Conservation (phyloP, 1,139 yeast genomes). For the Kazachstania sp. region DNA sequence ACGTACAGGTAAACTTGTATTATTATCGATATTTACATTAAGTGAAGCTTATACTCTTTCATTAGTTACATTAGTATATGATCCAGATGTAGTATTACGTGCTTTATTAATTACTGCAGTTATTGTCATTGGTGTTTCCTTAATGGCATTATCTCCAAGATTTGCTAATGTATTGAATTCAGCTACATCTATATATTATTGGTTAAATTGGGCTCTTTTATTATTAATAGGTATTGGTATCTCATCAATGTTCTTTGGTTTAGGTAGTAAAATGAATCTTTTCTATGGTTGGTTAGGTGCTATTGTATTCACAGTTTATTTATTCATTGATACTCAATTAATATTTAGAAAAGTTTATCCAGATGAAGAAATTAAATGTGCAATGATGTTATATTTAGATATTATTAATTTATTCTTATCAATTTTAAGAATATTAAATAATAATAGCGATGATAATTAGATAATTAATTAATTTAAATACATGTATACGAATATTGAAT, state of each 20-base stretch:
- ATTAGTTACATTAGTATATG: slow-evolving; percentile 54
- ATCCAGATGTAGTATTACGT: slow-evolving; percentile 56
- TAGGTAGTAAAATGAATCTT: slow-evolving; percentile 45
- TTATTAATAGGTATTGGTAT: slow-evolving; percentile 67
- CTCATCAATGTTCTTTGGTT: slow-evolving; percentile 58
- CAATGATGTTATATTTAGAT: slow-evolving; percentile 71
- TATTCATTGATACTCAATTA: slow-evolving; percentile 73
- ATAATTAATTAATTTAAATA: no score
- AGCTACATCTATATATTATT: slow-evolving; percentile 38
- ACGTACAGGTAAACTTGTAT: slow-evolving; percentile 40
- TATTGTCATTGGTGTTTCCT: slow-evolving; percentile 65
- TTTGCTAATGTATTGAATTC: slow-evolving; percentile 73
- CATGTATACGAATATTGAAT: no score
- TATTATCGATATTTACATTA: slow-evolving; percentile 59
- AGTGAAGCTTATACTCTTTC: slow-evolving; percentile 73
- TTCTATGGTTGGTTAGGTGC: slow-evolving; percentile 71
- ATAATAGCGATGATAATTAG: slow-evolving; percentile 36
- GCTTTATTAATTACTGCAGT: slow-evolving; percentile 64
- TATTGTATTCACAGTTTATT: slow-evolving; percentile 59
- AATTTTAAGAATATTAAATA: slow-evolving; percentile 60
- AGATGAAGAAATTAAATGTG: slow-evolving; percentile 78
- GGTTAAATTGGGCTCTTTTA: slow-evolving; percentile 54
- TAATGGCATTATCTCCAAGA: slow-evolving; percentile 74
- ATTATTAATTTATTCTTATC: slow-evolving; percentile 71
- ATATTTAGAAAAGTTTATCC: slow-evolving; percentile 74